These are phyloP conservation scores for Blepharisma japonicum DNA, from an alignment of 73 alveolate genomes.

Conservation along the genomic window DNA sequence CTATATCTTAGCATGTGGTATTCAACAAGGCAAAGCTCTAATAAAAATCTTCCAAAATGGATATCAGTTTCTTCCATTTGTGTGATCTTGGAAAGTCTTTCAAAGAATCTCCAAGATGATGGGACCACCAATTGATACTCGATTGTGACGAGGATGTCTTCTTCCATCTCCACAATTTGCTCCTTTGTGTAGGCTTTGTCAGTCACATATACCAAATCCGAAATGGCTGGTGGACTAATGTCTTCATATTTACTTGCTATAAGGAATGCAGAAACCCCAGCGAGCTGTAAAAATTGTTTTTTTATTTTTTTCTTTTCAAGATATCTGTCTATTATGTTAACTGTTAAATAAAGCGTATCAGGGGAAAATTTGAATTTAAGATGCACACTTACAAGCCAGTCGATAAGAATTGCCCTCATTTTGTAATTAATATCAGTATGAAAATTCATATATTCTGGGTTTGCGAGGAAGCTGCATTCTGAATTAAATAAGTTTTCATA, in stretches of 20 bases:
- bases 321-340: constrained; percentile 80
- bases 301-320: constrained; percentile 14
- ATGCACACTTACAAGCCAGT: constrained; percentile 92
- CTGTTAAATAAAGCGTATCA: constrained; percentile 87
- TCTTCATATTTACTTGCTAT: constrained; percentile 44
- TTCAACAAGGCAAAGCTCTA: constrained; percentile 40
- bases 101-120: constrained; percentile 33
- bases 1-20: constrained; percentile 19
- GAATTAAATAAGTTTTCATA: no score
- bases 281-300: constrained; percentile 14
- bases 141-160: constrained; percentile 10
- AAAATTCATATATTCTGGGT: no score
- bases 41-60: constrained; percentile 32
- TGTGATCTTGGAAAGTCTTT: neutral
- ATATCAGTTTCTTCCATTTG: constrained; percentile 26
- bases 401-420: constrained; percentile 61
- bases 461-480: no score
- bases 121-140: constrained; percentile 34
- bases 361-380: constrained; percentile 82
- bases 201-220: constrained; percentile 29
- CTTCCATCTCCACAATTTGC: constrained; percentile 35
- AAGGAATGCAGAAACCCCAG: constrained; percentile 34
- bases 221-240: constrained; percentile 35
- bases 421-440: constrained; percentile 15
- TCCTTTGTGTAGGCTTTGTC: constrained; percentile 31